Conservation (phyloP, 441 rosid species). For the Gossypium davidsonii region DNA sequence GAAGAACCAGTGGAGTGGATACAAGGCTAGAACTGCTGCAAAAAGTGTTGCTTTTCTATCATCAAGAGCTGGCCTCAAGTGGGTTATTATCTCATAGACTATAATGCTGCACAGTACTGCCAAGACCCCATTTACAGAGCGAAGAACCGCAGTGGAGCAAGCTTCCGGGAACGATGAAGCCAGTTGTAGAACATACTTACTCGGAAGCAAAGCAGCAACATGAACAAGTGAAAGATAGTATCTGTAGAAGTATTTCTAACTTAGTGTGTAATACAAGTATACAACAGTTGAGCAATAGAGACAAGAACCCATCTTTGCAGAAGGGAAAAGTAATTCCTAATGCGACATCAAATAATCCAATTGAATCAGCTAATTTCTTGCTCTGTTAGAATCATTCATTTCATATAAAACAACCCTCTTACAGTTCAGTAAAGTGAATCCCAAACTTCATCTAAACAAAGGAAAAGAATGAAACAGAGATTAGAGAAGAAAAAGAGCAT, state of each 20-base stretch:
- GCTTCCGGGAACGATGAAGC: conserved; percentile 38
- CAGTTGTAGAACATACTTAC: conserved; percentile 29
- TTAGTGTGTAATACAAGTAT: not conserved
- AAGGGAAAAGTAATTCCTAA: not conserved
- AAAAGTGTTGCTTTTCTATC: conserved; percentile 52
- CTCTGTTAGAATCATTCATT: not conserved
- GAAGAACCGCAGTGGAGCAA: conserved; percentile 58
- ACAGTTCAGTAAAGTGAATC: not conserved
- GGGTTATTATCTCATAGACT: conserved; percentile 54
- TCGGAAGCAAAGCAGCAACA: conserved; percentile 68
- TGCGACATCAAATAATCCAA: not conserved
- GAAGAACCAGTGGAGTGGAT: conserved; percentile 96
- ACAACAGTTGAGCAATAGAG: not conserved
- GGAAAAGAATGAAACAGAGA: not conserved
- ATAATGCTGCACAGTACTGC: conserved; percentile 67
- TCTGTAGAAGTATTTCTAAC: conserved; percentile 41
- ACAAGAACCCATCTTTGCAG: not conserved
- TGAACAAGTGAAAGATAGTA: conserved; percentile 81
- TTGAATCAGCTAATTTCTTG: not conserved
- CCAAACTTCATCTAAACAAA: not conserved
- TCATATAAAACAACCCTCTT: not conserved
- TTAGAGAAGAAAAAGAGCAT: conserved; percentile 10
- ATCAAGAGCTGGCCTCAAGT: conserved; percentile 52
- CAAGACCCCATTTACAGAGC: conserved; percentile 57
- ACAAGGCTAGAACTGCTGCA: conserved; percentile 54